Conservation (phyloP, 169 alveolate species). For the Eimeria acervulina region DNA sequence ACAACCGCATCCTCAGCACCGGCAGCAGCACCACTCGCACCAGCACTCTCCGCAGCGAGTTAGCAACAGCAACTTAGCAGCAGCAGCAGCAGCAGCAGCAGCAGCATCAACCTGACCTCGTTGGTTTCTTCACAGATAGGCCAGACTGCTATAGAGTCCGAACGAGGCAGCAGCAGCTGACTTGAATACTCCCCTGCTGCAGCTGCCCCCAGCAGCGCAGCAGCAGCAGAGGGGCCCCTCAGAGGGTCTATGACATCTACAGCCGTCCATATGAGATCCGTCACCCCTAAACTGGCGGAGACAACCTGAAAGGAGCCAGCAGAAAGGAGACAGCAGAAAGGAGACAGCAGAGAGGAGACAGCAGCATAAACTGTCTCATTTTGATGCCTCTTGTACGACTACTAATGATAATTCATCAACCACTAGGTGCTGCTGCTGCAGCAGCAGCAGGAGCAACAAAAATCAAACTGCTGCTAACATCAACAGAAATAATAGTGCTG, state of each 20-base stretch:
- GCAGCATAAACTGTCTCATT: too few species aligned
- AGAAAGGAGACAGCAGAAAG: too few species aligned
- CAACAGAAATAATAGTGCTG: too few species aligned
- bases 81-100: background rate
- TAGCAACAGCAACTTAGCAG: too few species aligned
- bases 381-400: too few species aligned
- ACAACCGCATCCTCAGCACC: constrained; percentile 26
- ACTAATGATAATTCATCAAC: too few species aligned
- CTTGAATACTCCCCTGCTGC: background rate
- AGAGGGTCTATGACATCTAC: background rate
- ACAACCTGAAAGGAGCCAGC: background rate
- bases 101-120: background rate
- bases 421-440: too few species aligned
- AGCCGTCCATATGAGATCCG: constrained; percentile 11
- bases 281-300: background rate
- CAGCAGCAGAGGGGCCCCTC: background rate
- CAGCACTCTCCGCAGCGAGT: background rate
- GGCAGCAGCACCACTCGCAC: constrained; percentile 9
- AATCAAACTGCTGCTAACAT: too few species aligned
- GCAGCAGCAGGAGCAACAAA: background rate
- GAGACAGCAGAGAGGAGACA: too few species aligned
- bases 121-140: too few species aligned
- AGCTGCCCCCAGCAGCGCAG: background rate
- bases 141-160: constrained; percentile 43
- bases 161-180: constrained; percentile 53